Base-by-base conservation (phyloP, 2,329 filamentous ascomycete species). In the Teratosphaeriaceae sp. region DNA sequence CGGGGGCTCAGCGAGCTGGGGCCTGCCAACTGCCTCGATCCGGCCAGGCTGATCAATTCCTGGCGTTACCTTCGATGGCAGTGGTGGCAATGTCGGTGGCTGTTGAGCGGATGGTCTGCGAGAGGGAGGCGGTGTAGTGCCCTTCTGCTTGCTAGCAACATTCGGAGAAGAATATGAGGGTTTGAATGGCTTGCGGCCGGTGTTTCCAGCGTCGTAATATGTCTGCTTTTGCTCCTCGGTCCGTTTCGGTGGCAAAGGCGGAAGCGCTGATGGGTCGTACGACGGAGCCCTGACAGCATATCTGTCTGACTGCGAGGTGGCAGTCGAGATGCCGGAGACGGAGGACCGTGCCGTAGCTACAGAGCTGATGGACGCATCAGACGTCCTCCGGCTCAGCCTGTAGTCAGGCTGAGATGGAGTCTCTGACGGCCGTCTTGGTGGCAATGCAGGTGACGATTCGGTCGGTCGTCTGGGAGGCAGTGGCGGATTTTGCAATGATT, bases 261-360 rank as follows among this genome's bases (percentile, higher is more conserved):
- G 78, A 8, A 80, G 60, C 27, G 70, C 68, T 12, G 69, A 60
- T 38, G 76, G 71, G 46, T 77, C 75, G 62, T 73, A 82, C 36
- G 72, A 71, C 8, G 79, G 78, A 5, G 78, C 62, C 40, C 50
- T 45, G 38, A 64, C 51, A 6, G 52, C 49, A 26, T 50, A 54
- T 6, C 50, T 40, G 11, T 53, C 52, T 12, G 54, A 51, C 31
- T 44, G 41, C 2, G 58, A 60, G 11, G 58, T 59, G 1, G 52
- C 49, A 27, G 66, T 67, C 2, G 74, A 75, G 7, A 65, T 62
- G 38, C 68, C 69, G 11, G 76, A 78, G 8, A 72, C 57, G 4
- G 70, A 73, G 3, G 70, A 74, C 13, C 63, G 60, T 3, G 60
- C 62, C 13, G 69, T 72, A 4, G 63, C 69, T 52, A 66, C 64